These are phyloP conservation scores for Lipomyces yamadae DNA, from an alignment of 805 yeast species.

Conservation along the genomic window DNA sequence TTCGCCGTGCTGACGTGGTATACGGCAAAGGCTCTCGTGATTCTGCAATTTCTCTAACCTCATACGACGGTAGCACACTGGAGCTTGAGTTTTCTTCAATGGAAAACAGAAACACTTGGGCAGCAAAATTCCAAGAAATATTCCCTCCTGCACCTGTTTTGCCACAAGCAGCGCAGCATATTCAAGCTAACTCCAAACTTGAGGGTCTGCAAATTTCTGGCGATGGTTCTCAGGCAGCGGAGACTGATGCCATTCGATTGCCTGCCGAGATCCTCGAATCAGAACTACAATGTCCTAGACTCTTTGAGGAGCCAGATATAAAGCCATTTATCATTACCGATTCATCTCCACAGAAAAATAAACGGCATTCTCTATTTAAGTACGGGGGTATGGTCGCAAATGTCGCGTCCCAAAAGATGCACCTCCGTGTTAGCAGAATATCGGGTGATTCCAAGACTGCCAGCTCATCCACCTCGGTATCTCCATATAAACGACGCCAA, in stretches of 20 bases:
- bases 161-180: conserved; percentile 17
- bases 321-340: conserved; percentile 26
- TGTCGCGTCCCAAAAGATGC: not conserved
- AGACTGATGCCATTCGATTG: conserved; percentile 9
- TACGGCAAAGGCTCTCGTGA: conserved; percentile 6
- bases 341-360: conserved; percentile 27
- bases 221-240: not conserved
- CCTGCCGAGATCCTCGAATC: conserved; percentile 26
- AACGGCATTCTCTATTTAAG: conserved; percentile 27
- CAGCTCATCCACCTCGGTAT: not conserved
- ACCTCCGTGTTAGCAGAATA: conserved; percentile 8
- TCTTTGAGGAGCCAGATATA: conserved; percentile 31
- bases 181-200: not conserved
- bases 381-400: conserved; percentile 12
- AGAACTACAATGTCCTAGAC: conserved; percentile 30
- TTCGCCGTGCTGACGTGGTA: conserved; percentile 32
- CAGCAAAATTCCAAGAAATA: conserved; percentile 16
- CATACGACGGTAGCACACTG: conserved; percentile 29
- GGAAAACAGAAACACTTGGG: conserved; percentile 29
- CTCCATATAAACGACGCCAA: not conserved
- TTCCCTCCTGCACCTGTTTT: conserved; percentile 31
- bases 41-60: conserved; percentile 16
- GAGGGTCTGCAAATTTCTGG: conserved; percentile 26
- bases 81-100: conserved; percentile 29
- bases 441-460: conserved; percentile 18